Evolutionary conservation across 768 basidiomycete genomes (phyloP).

Genomic region (Basidioascus undulatus): DNA sequence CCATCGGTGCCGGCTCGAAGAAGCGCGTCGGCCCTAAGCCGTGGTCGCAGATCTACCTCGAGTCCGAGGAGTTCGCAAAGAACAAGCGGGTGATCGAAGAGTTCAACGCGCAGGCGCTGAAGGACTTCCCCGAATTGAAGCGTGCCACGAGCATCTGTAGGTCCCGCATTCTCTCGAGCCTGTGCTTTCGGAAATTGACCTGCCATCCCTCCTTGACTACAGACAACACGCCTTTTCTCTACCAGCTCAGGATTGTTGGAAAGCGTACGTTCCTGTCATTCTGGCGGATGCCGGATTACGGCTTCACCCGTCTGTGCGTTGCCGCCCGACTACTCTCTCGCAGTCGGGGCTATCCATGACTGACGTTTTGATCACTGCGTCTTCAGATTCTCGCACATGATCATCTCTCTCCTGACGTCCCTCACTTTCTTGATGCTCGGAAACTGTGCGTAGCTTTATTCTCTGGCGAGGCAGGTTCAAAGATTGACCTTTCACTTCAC

Average conservation of each 20-base stretch:
- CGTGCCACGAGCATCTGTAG: conserved; percentile 28
- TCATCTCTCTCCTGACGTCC: conserved; percentile 45
- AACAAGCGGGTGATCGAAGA: conserved; percentile 29
- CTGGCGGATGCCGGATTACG: conserved; percentile 67
- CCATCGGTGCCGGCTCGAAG: conserved; percentile 60
- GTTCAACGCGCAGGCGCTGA: conserved; percentile 26
- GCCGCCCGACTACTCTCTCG: no score
- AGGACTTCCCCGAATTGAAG: no score
- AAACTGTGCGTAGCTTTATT: conserved; percentile 26
- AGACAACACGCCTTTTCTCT: conserved; percentile 54
- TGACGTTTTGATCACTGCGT: background rate
- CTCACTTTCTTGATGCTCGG: conserved; percentile 59
- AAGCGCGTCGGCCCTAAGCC: conserved; percentile 27
- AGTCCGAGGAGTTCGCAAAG: conserved; percentile 28
- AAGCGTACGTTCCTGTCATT: conserved; percentile 41
- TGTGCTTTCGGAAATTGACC: no score
- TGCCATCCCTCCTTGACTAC: background rate
- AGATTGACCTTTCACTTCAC: no score
- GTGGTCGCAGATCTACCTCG: conserved; percentile 37
- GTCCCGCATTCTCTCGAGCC: no score
- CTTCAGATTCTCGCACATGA: background rate
- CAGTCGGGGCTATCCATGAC: conserved; percentile 4
- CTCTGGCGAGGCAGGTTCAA: no score
- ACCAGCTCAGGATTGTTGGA: conserved; percentile 46
- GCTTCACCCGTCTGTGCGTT: conserved; percentile 59